Conservation (phyloP, 140 eudicot genomes). For the Bidens hawaiensis region DNA sequence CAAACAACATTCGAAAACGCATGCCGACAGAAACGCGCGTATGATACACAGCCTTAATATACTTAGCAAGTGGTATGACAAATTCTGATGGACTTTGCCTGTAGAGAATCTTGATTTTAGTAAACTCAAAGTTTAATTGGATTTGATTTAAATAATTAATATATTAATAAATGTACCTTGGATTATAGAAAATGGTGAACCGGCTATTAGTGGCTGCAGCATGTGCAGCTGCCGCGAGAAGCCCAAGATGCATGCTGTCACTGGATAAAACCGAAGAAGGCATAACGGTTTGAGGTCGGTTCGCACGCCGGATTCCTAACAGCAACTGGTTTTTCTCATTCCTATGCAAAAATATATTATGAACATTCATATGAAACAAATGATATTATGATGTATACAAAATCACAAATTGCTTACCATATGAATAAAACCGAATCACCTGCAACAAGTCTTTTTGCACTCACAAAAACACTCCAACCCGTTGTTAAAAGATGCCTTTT, state of each 20-base stretch:
- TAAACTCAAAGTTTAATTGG: background rate
- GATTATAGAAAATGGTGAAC: slow-evolving; percentile 81
- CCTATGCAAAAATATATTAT: slow-evolving; percentile 34
- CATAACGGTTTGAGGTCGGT: slow-evolving; percentile 86
- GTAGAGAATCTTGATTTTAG: slow-evolving; percentile 15
- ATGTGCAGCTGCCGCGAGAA: slow-evolving; percentile 97
- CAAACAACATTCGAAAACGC: slow-evolving; percentile 91
- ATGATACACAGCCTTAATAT: slow-evolving; percentile 76
- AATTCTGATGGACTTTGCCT: slow-evolving; percentile 92
- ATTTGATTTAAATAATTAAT: too few relatives aligned
- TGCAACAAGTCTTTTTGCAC: slow-evolving; percentile 90
- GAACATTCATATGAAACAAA: background rate
- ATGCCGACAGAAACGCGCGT: slow-evolving; percentile 87
- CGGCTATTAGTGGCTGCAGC: slow-evolving; percentile 92
- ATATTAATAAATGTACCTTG: slow-evolving; percentile 47
- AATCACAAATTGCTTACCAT: slow-evolving; percentile 53
- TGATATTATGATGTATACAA: background rate
- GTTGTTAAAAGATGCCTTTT: slow-evolving; percentile 92
- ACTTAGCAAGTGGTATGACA: slow-evolving; percentile 79
- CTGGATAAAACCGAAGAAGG: slow-evolving; percentile 96
- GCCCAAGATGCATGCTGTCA: slow-evolving; percentile 95
- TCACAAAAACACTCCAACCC: slow-evolving; percentile 92
- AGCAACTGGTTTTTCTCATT: slow-evolving; percentile 79
- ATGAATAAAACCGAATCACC: slow-evolving; percentile 89
- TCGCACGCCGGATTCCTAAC: slow-evolving; percentile 85